These are phyloP conservation scores for Tylopilus balloui DNA, from an alignment of 768 basidiomycete species.

Conservation along the genomic window DNA sequence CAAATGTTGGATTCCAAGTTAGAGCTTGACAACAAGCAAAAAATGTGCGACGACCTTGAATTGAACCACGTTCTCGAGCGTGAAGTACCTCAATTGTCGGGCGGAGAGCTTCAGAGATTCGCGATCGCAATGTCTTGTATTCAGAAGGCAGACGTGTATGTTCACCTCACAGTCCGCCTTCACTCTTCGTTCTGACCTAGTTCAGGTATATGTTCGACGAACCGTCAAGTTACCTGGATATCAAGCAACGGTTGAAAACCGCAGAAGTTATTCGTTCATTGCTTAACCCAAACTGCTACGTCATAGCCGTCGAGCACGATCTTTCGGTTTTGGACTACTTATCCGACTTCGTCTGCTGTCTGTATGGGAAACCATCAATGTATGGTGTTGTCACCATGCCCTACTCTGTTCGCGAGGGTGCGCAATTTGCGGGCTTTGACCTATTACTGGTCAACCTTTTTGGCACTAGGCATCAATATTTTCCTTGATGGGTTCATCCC, in stretches of 20 bases:
- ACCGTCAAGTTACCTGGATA: slow-evolving; percentile 96
- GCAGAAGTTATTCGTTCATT: slow-evolving; percentile 92
- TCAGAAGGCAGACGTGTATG: slow-evolving; percentile 92
- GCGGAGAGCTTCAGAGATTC: slow-evolving; percentile 96
- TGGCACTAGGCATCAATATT: slow-evolving; percentile 85
- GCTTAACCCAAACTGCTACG: slow-evolving; percentile 79
- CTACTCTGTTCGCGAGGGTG: slow-evolving; percentile 94
- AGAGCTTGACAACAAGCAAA: slow-evolving; percentile 84
- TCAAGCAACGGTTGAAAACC: slow-evolving; percentile 91
- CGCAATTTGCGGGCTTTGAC: slow-evolving; percentile 12
- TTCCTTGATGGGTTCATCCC: slow-evolving; percentile 99
- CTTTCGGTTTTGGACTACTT: slow-evolving; percentile 96
- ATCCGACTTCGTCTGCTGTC: slow-evolving; percentile 95
- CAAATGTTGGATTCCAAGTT: slow-evolving; percentile 92
- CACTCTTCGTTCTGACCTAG: slow-evolving; percentile 2
- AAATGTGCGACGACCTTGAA: slow-evolving; percentile 83
- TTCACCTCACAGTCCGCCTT: slow-evolving; percentile 9
- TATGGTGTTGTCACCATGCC: slow-evolving; percentile 99
- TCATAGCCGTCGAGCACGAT: slow-evolving; percentile 98
- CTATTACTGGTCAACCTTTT: neutral
- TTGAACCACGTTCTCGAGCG: slow-evolving; percentile 82
- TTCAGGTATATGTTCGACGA: slow-evolving; percentile 97
- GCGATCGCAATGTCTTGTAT: slow-evolving; percentile 98
- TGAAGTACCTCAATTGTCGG: slow-evolving; percentile 81
- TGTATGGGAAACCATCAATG: slow-evolving; percentile 96